phyloP scores from a whole-genome alignment of 805 yeast species.

The Candida parachauliodes region DNA sequence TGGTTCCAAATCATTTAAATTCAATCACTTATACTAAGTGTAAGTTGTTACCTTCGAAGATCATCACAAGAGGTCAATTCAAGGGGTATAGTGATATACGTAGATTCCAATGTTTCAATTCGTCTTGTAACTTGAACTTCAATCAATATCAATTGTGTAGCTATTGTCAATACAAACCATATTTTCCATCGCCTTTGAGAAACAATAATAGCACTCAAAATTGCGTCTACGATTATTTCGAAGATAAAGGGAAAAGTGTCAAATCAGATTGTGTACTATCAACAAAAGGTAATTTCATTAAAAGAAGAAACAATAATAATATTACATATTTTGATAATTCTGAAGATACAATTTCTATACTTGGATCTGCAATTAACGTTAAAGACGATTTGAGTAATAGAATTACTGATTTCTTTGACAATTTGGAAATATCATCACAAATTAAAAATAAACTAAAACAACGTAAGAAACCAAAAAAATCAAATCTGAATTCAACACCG shows the following conservation, averaged over 20 bases:
- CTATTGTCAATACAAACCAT: constrained; percentile 15
- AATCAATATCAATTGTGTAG: constrained; percentile 10
- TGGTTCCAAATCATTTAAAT: neutral
- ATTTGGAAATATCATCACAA: constrained; percentile 9
- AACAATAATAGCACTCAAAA: neutral
- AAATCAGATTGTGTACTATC: neutral
- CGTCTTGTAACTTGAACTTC: constrained; percentile 7
- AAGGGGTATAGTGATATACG: constrained; percentile 10
- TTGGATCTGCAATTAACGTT: neutral
- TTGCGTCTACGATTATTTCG: neutral
- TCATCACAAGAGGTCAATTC: constrained; percentile 8
- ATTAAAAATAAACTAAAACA: constrained; percentile 8
- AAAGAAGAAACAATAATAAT: neutral
- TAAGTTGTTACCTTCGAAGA: constrained; percentile 8
- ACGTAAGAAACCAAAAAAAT: constrained; percentile 3
- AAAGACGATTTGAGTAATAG: constrained; percentile 8
- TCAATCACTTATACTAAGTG: constrained; percentile 7
- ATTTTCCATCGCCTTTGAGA: constrained; percentile 15
- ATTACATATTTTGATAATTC: neutral
- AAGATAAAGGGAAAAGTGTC: neutral
- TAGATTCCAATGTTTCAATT: constrained; percentile 9
- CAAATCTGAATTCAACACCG: constrained; percentile 1
- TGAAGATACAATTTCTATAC: constrained; percentile 1
- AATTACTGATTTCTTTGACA: constrained; percentile 9
- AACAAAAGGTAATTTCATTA: constrained; percentile 1